A percentile compares a stretch with the other conserved stretches of the same genome.
These are phyloP conservation scores for Zymoseptoria crescenta DNA, from an alignment of 2,329 filamentous ascomycete species.

Conservation along the genomic window DNA sequence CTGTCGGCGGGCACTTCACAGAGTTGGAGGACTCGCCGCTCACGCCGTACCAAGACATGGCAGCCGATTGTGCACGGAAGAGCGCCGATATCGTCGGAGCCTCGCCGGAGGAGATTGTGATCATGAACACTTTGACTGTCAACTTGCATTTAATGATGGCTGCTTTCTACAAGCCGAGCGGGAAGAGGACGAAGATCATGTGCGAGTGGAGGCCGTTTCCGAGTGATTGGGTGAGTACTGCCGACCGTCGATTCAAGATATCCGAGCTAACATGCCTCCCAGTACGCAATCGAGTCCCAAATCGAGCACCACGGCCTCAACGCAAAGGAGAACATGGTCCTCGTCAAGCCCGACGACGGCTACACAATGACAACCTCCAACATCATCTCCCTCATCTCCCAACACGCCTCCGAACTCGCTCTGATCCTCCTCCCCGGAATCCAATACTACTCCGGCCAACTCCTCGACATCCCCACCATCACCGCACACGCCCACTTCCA, in stretches of 20 bases:
- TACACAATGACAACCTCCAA: slow-evolving; percentile 60
- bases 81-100: slow-evolving; percentile 70
- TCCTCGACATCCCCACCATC: slow-evolving; percentile 74
- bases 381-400: slow-evolving; percentile 65
- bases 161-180: slow-evolving; percentile 68
- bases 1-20: slow-evolving; percentile 67
- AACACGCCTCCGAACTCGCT: slow-evolving; percentile 64
- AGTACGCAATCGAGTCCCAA: slow-evolving; percentile 80
- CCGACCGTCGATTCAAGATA: not conserved
- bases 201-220: slow-evolving; percentile 85
- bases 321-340: slow-evolving; percentile 61
- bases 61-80: slow-evolving; percentile 61
- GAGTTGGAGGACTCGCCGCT: slow-evolving; percentile 53
- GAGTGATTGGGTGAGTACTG: slow-evolving; percentile 61
- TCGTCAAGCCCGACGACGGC: slow-evolving; percentile 55
- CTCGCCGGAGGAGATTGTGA: slow-evolving; percentile 62
- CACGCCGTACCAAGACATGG: slow-evolving; percentile 68
- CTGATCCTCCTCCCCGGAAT: slow-evolving; percentile 76
- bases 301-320: slow-evolving; percentile 62
- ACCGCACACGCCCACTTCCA: slow-evolving; percentile 65
- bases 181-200: slow-evolving; percentile 66
- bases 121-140: slow-evolving; percentile 78
- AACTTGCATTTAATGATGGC: slow-evolving; percentile 81
- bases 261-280: slow-evolving; percentile 23
- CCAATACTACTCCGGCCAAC: slow-evolving; percentile 85